Conservation (phyloP, 805 yeast species). For the Lipomyces yamanashiensis region DNA sequence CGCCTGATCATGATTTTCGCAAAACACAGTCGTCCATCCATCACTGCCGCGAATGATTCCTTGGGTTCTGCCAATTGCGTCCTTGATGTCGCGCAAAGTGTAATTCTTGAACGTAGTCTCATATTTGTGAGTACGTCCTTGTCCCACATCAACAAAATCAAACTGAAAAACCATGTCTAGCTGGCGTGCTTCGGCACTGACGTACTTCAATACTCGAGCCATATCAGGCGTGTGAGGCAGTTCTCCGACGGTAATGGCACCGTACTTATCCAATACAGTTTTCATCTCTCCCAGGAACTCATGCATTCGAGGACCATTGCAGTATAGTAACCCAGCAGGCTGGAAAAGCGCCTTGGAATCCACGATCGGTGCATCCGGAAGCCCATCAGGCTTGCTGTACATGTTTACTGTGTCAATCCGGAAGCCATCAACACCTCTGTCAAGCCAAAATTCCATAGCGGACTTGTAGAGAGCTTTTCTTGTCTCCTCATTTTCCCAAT, state of each 20-base stretch:
- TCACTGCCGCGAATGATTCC: constrained; percentile 49
- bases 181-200: constrained; percentile 41
- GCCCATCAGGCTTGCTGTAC: constrained; percentile 54
- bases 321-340: constrained; percentile 45
- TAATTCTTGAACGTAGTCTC: not conserved
- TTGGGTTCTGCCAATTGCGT: constrained; percentile 13
- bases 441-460: constrained; percentile 55
- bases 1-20: constrained; percentile 67
- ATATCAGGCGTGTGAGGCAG: constrained; percentile 49
- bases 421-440: constrained; percentile 63
- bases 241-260: constrained; percentile 64
- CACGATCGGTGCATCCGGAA: constrained; percentile 56
- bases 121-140: not conserved
- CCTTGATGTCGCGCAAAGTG: constrained; percentile 17
- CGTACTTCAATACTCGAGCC: constrained; percentile 40
- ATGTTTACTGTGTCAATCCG: constrained; percentile 61
- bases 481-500: constrained; percentile 59
- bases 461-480: constrained; percentile 51
- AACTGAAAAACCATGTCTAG: constrained; percentile 49
- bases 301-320: constrained; percentile 61
- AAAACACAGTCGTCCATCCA: constrained; percentile 59
- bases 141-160: constrained; percentile 40
- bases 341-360: constrained; percentile 52
- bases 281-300: constrained; percentile 61
- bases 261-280: constrained; percentile 51